A percentile compares a stretch with the other conserved stretches of the same genome.
phyloP scores from a whole-genome alignment of 148 eudicot genomes.

The Rhododendron williamsianum region DNA sequence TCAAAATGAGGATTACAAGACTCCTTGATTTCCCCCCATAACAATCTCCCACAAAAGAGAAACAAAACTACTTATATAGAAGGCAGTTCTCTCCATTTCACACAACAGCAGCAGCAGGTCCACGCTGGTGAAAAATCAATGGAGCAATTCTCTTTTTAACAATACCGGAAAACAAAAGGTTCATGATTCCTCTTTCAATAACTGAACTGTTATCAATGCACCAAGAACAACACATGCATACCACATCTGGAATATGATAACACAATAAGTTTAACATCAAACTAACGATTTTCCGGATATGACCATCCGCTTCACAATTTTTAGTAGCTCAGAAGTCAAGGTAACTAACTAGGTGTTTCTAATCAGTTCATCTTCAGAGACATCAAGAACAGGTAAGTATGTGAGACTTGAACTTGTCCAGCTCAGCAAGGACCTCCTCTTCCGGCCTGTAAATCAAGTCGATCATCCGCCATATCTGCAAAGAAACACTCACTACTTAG shows the following conservation, averaged over 20 bases:
- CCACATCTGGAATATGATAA: too few relatives aligned
- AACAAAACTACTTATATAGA: neutral
- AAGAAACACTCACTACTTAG: neutral
- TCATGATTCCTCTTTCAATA: neutral
- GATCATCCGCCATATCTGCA: slow-evolving; percentile 95
- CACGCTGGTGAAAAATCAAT: neutral
- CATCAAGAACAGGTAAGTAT: slow-evolving; percentile 36
- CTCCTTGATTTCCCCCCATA: neutral
- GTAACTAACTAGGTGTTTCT: neutral
- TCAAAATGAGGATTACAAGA: neutral
- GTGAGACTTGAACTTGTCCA: slow-evolving; percentile 73
- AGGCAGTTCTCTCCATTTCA: neutral
- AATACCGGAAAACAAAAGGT: neutral
- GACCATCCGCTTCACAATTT: neutral
- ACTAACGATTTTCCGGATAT: neutral
- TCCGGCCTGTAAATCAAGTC: slow-evolving; percentile 85
- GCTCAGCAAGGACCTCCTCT: slow-evolving; percentile 75
- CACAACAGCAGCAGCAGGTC: neutral
- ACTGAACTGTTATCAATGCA: neutral
- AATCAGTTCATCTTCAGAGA: neutral
- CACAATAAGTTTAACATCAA: neutral
- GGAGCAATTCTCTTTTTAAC: neutral
- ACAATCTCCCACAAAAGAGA: neutral
- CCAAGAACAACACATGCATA: neutral
- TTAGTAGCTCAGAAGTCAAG: neutral